Evolutionary conservation across 164 flowering plant genomes (phyloP).

Genomic region (Warburgia ugandensis): DNA sequence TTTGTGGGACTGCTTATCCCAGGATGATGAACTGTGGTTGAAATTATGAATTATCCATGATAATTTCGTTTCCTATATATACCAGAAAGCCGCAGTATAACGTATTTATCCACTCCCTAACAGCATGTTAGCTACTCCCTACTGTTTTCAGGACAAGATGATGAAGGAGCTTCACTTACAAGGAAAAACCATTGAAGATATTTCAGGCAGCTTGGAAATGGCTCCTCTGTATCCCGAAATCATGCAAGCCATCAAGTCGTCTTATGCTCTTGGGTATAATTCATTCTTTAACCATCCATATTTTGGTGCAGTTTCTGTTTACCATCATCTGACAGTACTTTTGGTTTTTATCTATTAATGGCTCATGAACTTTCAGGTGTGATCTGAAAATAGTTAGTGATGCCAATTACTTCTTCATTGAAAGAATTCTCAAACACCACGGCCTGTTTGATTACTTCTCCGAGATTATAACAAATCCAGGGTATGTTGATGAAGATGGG

Average conservation of each 20-base stretch:
- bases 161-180: constrained; percentile 52
- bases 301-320: too few relatives aligned
- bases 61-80: background rate
- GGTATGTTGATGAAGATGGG: constrained; percentile 60
- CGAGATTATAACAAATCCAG: constrained; percentile 71
- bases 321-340: too few relatives aligned
- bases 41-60: background rate
- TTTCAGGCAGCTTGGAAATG: constrained; percentile 45
- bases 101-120: background rate
- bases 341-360: too few relatives aligned
- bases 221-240: constrained; percentile 44
- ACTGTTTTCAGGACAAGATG: constrained; percentile 48
- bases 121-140: background rate
- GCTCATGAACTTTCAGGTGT: constrained; percentile 37
- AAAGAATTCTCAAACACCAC: constrained; percentile 65
- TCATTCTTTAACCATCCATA: too few relatives aligned
- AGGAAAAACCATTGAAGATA: constrained; percentile 53
- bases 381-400: constrained; percentile 80
- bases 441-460: constrained; percentile 53
- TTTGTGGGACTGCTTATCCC: background rate
- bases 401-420: constrained; percentile 73
- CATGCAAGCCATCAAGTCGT: constrained; percentile 47
- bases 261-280: constrained; percentile 71
- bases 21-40: background rate
- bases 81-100: too few relatives aligned